Evolutionary conservation across 768 basidiomycete species (phyloP), one percentile per base, ranked within the genome.

Genomic region (Cubamyces sp.): DNA sequence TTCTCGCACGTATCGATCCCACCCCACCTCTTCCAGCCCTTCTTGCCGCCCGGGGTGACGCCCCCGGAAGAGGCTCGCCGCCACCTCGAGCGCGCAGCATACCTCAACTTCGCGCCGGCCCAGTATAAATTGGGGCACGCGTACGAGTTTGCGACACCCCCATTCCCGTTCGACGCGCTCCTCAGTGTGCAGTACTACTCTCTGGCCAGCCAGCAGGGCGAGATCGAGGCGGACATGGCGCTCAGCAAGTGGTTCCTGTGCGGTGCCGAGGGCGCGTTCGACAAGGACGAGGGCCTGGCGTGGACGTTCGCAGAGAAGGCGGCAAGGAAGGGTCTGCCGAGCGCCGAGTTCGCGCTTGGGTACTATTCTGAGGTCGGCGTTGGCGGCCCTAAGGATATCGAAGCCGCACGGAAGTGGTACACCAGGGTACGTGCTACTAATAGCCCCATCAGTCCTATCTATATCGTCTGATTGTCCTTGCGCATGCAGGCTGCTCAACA

Each of bases 201-300:
- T 8, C 78, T 91, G 14, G 93, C 92, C 0, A 88, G 86, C 59
- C 89, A 96, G 74, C 85, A 90, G 61, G 92, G 92, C 37, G 93
- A 97, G 74, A 81, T 84, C 23, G 95, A 98, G 73, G 96, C 96
- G 0, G 94, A 98, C 71, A 96, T 98, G 94, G 96, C 94, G 2
- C 82, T 98, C 55, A 88, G 86, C 74, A 98, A 97, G 75, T 98
- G 96, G 96, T 98, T 97, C 79, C 77, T 98, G 51, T 96, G 94
- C 71, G 96, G 96, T 3, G 87, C 88, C 5, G 81, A 82, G 39
- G 84, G 84, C 8, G 76, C 79, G 15, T 95, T 97, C 67, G 91
- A 92, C 41, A 94, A 94, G 74, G 92, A 96, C 72, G 94, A 97
- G 71, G 76, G 72, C 1, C 81, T 98, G 3, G 95, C 96, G 2